Conservation (phyloP, 352 stramenopile species). For the Globisporangium nunn region DNA sequence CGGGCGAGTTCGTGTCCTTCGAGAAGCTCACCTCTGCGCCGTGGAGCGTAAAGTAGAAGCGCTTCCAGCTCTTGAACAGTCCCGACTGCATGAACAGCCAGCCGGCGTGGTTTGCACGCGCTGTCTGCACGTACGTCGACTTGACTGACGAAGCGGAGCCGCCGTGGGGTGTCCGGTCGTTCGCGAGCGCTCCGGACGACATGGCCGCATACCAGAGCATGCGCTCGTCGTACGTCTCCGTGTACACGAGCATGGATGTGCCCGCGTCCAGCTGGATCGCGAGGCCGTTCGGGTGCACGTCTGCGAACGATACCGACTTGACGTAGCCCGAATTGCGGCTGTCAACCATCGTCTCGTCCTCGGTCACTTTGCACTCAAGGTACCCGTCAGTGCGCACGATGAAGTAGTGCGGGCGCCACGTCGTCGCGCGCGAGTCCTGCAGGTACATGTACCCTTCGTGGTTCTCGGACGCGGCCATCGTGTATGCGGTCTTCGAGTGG, state of each 20-base stretch:
- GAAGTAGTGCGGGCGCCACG: constrained; percentile 57
- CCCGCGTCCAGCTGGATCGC: constrained; percentile 64
- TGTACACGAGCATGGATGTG: constrained; percentile 61
- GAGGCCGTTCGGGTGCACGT: constrained; percentile 62
- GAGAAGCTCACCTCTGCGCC: constrained; percentile 61
- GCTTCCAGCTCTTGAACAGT: constrained; percentile 80
- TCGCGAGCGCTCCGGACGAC: constrained; percentile 45
- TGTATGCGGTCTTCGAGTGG: constrained; percentile 69
- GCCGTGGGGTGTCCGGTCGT: constrained; percentile 23
- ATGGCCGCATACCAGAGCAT: constrained; percentile 82
- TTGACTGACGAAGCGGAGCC: constrained; percentile 43
- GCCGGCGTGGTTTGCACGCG: constrained; percentile 63
- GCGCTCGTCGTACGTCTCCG: constrained; percentile 71
- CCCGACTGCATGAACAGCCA: constrained; percentile 76
- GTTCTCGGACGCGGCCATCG: constrained; percentile 48
- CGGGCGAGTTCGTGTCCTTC: constrained; percentile 64
- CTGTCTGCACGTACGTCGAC: constrained; percentile 67
- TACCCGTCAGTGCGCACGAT: constrained; percentile 64
- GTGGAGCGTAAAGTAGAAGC: constrained; percentile 76
- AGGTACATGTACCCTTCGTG: constrained; percentile 67
- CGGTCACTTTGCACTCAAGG: constrained; percentile 52
- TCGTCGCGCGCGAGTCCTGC: constrained; percentile 39
- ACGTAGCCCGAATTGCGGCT: constrained; percentile 56
- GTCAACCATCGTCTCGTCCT: constrained; percentile 30
- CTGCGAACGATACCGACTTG: constrained; percentile 57